Evolutionary conservation across 148 eudicot genomes (phyloP).

Genomic region (Vaccinium macrocarpon): DNA sequence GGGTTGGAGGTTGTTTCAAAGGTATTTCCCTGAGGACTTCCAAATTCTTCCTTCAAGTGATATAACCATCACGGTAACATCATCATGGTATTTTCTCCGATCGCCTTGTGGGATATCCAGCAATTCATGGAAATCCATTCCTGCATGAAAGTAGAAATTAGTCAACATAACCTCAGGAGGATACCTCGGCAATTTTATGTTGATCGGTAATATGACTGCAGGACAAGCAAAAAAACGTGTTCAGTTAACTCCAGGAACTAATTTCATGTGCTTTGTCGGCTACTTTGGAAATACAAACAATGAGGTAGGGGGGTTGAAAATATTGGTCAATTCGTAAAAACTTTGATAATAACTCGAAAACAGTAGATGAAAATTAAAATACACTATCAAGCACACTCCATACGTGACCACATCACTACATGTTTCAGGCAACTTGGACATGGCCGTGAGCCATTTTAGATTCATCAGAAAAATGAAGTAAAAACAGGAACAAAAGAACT

Average conservation of each 20-base stretch:
- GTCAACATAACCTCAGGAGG: not conserved
- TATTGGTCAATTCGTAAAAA: not conserved
- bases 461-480: not conserved
- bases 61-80: constrained; percentile 96
- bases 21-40: constrained; percentile 98
- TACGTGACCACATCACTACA: not conserved
- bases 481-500: not conserved
- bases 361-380: not conserved
- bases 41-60: constrained; percentile 98
- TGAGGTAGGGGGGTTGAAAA: not conserved
- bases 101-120: constrained; percentile 98
- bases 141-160: constrained; percentile 30
- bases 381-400: not conserved
- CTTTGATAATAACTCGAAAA: not conserved
- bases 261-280: not conserved
- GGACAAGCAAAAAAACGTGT: not conserved
- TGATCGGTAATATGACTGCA: not conserved
- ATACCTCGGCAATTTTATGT: not conserved
- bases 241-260: constrained; percentile 5
- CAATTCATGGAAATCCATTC: constrained; percentile 97
- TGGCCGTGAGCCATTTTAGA: not conserved
- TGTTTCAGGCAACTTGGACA: not conserved
- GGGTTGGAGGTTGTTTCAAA: constrained; percentile 31
- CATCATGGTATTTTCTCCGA: constrained; percentile 95
- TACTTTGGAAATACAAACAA: not conserved